A percentile compares a stretch with the other conserved stretches of the same genome.
Evolutionary conservation across 1,284 basidiomycete species (phyloP).

Genomic region (Mycosarcoma mackinlayi): DNA sequence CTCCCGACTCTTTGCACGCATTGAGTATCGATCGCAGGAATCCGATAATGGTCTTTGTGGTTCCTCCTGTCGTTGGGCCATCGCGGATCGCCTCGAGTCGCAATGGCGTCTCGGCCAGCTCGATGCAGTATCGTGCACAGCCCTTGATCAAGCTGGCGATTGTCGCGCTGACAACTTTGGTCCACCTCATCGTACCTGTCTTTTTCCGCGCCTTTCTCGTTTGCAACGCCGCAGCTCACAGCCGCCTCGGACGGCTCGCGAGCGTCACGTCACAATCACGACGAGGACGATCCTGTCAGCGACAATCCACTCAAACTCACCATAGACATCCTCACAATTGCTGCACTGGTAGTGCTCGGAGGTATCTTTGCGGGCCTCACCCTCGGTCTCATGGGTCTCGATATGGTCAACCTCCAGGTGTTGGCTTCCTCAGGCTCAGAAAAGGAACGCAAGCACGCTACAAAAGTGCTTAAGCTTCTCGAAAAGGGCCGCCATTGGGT

Average conservation of each 20-base stretch:
- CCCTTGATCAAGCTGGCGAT: slow-evolving; percentile 45
- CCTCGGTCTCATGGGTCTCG: slow-evolving; percentile 92
- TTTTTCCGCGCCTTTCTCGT: slow-evolving; percentile 24
- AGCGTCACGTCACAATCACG: slow-evolving; percentile 21
- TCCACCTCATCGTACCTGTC: slow-evolving; percentile 44
- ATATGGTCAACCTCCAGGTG: slow-evolving; percentile 89
- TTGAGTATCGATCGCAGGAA: background rate
- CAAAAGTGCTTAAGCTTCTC: slow-evolving; percentile 75
- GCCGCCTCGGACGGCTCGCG: background rate
- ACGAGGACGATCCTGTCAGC: slow-evolving; percentile 37
- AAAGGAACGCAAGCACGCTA: slow-evolving; percentile 69
- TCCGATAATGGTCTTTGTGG: slow-evolving; percentile 13
- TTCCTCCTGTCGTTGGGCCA: slow-evolving; percentile 1
- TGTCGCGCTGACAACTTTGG: slow-evolving; percentile 37
- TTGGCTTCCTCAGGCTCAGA: slow-evolving; percentile 83
- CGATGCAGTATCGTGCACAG: slow-evolving; percentile 35
- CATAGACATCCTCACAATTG: slow-evolving; percentile 56
- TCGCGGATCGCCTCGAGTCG: slow-evolving; percentile 5
- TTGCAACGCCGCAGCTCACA: background rate
- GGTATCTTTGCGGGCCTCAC: slow-evolving; percentile 76
- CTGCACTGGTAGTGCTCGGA: slow-evolving; percentile 65
- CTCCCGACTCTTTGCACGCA: background rate
- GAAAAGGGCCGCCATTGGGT: slow-evolving; percentile 91
- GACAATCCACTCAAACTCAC: slow-evolving; percentile 52
- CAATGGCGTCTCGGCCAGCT: slow-evolving; percentile 5